phyloP scores from a whole-genome alignment of 139 green algal genomes.

The Chlamydomonas sphaeroides region DNA sequence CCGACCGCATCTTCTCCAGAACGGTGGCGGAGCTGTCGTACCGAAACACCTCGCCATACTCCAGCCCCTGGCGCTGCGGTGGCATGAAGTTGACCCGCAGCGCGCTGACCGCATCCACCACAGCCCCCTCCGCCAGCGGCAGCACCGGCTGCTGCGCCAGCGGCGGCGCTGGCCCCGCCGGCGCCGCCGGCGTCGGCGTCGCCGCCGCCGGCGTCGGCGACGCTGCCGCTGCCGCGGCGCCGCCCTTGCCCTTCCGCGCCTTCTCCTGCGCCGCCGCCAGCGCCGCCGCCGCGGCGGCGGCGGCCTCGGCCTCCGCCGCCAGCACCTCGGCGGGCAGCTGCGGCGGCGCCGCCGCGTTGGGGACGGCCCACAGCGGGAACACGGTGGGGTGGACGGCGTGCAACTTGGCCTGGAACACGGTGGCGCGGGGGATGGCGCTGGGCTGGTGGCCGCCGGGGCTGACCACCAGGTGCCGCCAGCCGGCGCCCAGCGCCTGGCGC shows the following conservation, averaged over 20 bases:
- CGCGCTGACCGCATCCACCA: background rate
- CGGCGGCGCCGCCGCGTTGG: conserved; percentile 1
- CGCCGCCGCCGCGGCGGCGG: background rate
- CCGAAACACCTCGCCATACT: conserved; percentile 35
- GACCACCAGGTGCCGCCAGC: conserved; percentile 62
- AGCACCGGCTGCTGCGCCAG: conserved; percentile 11
- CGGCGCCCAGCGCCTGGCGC: conserved; percentile 24
- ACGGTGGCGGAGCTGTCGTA: conserved; percentile 28
- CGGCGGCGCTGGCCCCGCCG: too few relatives aligned
- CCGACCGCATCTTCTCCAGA: background rate
- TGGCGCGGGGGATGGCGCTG: conserved; percentile 16
- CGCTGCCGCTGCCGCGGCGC: background rate
- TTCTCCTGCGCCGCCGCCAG: background rate
- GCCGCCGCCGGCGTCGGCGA: background rate
- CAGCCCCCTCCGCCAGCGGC: background rate
- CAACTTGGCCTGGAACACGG: conserved; percentile 70
- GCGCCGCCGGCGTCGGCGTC: background rate
- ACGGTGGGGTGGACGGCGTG: conserved; percentile 70
- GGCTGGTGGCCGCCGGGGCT: background rate
- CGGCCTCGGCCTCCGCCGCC: background rate
- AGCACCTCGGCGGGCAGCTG: background rate
- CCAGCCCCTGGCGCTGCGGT: conserved; percentile 12
- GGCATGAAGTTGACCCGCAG: conserved; percentile 36
- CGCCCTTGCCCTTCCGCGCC: background rate
- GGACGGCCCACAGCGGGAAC: conserved; percentile 70